Evolutionary conservation across 257 asterid species (phyloP), one percentile per base, ranked within the genome.

Genomic region (Gynochthodes officinalis): DNA sequence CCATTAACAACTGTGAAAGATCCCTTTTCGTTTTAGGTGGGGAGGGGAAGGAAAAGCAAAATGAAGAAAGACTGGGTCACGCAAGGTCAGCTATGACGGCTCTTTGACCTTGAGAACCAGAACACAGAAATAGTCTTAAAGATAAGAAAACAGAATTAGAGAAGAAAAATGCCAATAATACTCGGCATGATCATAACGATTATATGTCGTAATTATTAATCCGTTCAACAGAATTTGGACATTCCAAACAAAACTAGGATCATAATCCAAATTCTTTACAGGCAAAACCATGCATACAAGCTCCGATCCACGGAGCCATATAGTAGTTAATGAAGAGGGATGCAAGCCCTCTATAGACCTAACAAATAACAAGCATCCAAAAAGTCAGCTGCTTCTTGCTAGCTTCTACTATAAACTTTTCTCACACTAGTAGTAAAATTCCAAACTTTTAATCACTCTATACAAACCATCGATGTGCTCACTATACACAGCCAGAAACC

Each of bases 191-290:
- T 52, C 27, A 14, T 2, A 49, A 30, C 4, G n/a, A 50, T 52
- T 50, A 69, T 13, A 54, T 58, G 16, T 16, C 37, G 79, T 60
- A 65, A 75, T 62, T 69, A 82, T 80, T 79, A 73, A 73, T 60
- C 72, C 71, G 78, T 84, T 72, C 53, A 15, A 76, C 48, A 61
- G 84, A 81, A 71, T 78, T 77, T 25, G 89, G 93, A 81, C 75
- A 73, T 65, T 85, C 82, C 80, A 76, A 81, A 80, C 84, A 86
- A 84, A 85, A 85, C 84, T 35, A 81, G 85, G 95, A 80, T 80
- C 69, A 73, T 27, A 64, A 82, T 75, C 89, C 84, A 72, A 82
- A 81, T 72, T 49, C 84, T 79, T 61, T 21, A 75, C 71, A 78
- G 75, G 39, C 77, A 77, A 77, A 72, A 80, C 64, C 71, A 49